Evolutionary conservation across 192 early-diverging fungal genomes (phyloP), one percentile per base, ranked within the genome.

Genomic region (Powellomyces hirtus): DNA sequence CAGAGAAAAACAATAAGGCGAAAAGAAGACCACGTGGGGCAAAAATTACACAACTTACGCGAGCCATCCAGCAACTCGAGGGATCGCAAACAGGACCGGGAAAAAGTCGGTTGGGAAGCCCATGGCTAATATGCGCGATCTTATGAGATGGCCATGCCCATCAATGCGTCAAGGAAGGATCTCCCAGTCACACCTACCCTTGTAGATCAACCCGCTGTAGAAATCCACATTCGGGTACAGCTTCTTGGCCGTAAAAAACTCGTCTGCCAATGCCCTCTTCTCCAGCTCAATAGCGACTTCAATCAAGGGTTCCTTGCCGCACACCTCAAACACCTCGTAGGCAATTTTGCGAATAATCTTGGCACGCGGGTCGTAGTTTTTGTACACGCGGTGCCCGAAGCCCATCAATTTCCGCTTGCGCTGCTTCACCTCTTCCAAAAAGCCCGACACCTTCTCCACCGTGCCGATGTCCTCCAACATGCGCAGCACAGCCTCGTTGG

Each of bases 221-320:
- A 81, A 81, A 45, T 81, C 79, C 34, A 83, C 78, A 64, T 84
- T 84, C 37, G 87, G 87, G 65, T 87, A 86, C 22, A 89, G 71
- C 52, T 88, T 88, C 35, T 87, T 66, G 40, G 67, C 66, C 22
- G 76, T 73, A 70, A 89, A 89, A 70, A 78, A 89, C 16, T 85
- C 78, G 64, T 89, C 87, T 31, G 34, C 42, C 29, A 88, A 61
- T 2, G 87, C 87, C 13, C 60, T 51, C 64, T 81, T 67, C 64
- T 89, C 87, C 22, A 89, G 72, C 59, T 78, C 87, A 60, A 88
- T 59, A 31, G 85, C 87, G 35, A 89, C 82, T 30, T 89, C 80
- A 52, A 88, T 86, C 58, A 89, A 69, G 4, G 85, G 71, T 38
- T 86, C 82, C 30, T 69, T 68, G 29, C 87, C 87, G 65, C 76